Conservation (phyloP, 306 rosid genomes). For the peach (Prunus persica) region Prunus_persica_NCBIv2 NC_034011.1:25568501-25569000, state of each 20-base stretch:
- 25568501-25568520: not conserved
- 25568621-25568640: constrained; percentile 29
- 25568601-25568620: constrained; percentile 17
- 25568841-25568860: constrained; percentile 29
- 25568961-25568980: too few species aligned
- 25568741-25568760: constrained; percentile 29
- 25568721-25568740: not conserved
- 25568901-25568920: constrained; percentile 55
- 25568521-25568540: not conserved
- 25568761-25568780: constrained; percentile 26
- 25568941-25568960: not conserved
- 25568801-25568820: not conserved
- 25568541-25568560: not conserved
- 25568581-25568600: not conserved
- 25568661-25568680: constrained; percentile 45
- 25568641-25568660: constrained; percentile 21
- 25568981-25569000: too few species aligned
- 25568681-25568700: constrained; percentile 1
- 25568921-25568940: constrained; percentile 19
- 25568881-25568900: constrained; percentile 27
- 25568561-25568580: not conserved
- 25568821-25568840: not conserved
- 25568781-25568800: not conserved
- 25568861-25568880: constrained; percentile 28
- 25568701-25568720: constrained; percentile 29